Conservation (phyloP, 2,329 filamentous ascomycete genomes). For the Coniosporium tulheliwenetii region DNA sequence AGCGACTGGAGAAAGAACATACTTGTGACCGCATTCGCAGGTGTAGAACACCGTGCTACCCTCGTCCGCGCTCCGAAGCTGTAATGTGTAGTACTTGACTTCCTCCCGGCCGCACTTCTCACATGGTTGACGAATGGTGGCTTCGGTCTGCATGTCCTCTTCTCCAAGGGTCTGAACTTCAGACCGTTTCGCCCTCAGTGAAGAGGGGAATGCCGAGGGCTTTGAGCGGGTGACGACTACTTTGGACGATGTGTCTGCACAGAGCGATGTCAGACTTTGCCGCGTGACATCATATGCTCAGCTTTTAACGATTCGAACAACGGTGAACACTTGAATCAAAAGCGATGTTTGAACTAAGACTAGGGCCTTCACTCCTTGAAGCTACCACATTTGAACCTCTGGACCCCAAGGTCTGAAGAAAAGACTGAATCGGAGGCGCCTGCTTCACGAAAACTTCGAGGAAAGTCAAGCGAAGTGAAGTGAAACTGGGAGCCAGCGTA, state of each 20-base stretch:
- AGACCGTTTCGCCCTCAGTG: slow-evolving; percentile 75
- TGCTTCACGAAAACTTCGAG: no score
- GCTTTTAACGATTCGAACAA: neutral
- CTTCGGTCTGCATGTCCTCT: slow-evolving; percentile 62
- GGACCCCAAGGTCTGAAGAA: no score
- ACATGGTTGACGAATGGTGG: slow-evolving; percentile 53
- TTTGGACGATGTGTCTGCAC: slow-evolving; percentile 55
- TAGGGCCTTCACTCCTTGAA: no score
- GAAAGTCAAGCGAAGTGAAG: no score
- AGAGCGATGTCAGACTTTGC: neutral
- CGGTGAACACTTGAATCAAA: no score
- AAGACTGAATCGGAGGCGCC: no score
- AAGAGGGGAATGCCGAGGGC: slow-evolving; percentile 75
- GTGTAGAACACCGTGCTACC: slow-evolving; percentile 83
- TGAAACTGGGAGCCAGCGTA: neutral
- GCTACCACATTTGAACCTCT: no score
- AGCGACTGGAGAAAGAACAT: slow-evolving; percentile 18
- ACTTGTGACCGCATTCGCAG: slow-evolving; percentile 79
- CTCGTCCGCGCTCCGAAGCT: slow-evolving; percentile 86
- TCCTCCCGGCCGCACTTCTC: slow-evolving; percentile 67
- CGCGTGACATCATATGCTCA: neutral
- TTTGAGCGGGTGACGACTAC: slow-evolving; percentile 74
- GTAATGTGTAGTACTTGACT: slow-evolving; percentile 72
- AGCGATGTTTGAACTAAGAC: neutral
- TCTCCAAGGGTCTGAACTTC: slow-evolving; percentile 68